Evolutionary conservation across 306 rosid genomes (phyloP), one percentile per base, ranked within the genome.

Genomic region (Arachis hypogaea): DNA sequence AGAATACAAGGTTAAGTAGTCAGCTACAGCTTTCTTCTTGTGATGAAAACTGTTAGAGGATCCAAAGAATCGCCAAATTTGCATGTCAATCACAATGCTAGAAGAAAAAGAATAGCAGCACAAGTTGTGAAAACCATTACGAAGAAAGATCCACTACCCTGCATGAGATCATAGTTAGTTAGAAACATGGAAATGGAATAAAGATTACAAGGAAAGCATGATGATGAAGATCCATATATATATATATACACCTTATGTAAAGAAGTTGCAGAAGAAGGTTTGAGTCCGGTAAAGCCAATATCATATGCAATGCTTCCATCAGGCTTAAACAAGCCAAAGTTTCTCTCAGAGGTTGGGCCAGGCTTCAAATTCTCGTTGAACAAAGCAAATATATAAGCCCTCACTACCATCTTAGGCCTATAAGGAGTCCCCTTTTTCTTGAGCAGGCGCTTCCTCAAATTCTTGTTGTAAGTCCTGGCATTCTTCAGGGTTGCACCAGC

Each of bases 291-390:
- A 62, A 94, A 91, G 7, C 98, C 97, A 41, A 94, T 89, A 61
- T 94, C 81, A 78, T 89, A 91, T 4, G 98, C 47, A 77, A 91
- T 88, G 78, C 98, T 94, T 11, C 99, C 98, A 81, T 94, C 98
- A 33, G 90, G 79, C 49, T 88, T 94, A 71, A 94, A 94, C 86
- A 94, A 75, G 33, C 98, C 98, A 42, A 94, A 94, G 79, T 94
- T 86, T 78, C 97, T 89, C 82, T 94, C 98, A 0, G 98, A 94
- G 0, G 95, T 89, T 9, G 97, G 98, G 2, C 98, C 98, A 0
- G 90, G 86, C 49, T 94, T 94, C 83, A 88, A 85, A 66, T 94
- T 89, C 82, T 94, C 98, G 46, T 94, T 94, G 71, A 94, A 94
- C 84, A 94, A 78, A 29, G 98, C 97, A 74, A 94, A 94, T 2